Base-by-base conservation (phyloP, 345 rosid species). In the Eucalyptus tenuipes region DNA sequence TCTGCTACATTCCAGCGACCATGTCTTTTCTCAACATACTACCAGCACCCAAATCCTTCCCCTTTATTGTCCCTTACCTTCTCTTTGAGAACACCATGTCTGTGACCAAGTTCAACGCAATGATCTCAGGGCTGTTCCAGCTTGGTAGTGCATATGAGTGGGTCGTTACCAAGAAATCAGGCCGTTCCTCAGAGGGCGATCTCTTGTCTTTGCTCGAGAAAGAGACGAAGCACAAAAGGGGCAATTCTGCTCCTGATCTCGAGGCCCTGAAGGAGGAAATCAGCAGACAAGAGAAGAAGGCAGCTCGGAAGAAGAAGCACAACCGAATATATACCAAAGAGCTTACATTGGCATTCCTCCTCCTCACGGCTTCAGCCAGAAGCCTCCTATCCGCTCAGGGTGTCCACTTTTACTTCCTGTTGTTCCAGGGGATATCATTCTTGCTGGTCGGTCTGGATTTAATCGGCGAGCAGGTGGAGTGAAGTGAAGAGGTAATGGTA, bases 51-150 rank as follows among this genome's bases (percentile, higher is more conserved):
- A 96, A 95, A 90, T 92, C 98, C n/a, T 96, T 97, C 89, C 98
- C 99, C 10, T 97, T 97, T 90, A 97, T 97, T 29, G 99, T 97
- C 68, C 99, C 99, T 2, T 97, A 97, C 95, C 99, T 97, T 87
- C 98, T 97, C 59, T 97, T 97, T 12, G 99, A 97, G 92, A 97
- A 97, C 91, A 97, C 99, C 17, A 97, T 97, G 99, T 97, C 99
- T 1, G 98, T 97, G 45, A 97, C 99, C 91, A 97, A 97, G 92
- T 97, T 97, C 95, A 95, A 95, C 75, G 98, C 99, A 7, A 97
- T 97, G 99, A 91, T 97, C 88, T 97, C 99, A 17, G 99, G 99
- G 50, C 89, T 97, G 29, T 97, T 97, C 93, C 99, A 97, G 94
- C 98, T 97, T 3, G 98, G 99, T 47, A 97, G 98, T 90, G 98